Conservation (phyloP, 805 yeast species). For the Metschnikowia kunwiensis region DNA sequence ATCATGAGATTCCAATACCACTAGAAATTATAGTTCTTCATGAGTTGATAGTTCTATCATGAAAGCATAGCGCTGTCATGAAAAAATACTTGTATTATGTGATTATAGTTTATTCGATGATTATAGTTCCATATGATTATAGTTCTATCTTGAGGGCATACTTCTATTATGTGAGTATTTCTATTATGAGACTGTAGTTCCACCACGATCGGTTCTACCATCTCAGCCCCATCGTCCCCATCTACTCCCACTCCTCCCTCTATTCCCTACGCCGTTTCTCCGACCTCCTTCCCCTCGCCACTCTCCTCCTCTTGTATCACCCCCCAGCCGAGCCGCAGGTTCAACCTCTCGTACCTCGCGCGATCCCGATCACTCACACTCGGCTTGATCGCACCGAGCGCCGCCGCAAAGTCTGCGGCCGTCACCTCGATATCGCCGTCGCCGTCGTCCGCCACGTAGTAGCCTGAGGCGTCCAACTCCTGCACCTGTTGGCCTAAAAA, state of each 20-base stretch:
- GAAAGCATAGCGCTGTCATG: no score
- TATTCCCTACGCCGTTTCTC: background rate
- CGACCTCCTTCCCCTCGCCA: conserved; percentile 3
- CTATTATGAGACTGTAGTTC: no score
- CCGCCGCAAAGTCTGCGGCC: conserved; percentile 61
- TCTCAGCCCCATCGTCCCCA: background rate
- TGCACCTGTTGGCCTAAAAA: conserved; percentile 44
- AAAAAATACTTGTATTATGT: no score
- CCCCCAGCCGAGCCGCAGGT: conserved; percentile 74
- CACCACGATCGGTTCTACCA: no score
- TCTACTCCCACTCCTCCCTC: background rate
- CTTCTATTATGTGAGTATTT: no score
- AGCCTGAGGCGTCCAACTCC: conserved; percentile 39
- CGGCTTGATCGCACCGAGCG: conserved; percentile 76
- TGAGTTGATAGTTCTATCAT: no score
- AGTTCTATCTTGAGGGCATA: no score
- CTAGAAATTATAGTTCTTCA: no score
- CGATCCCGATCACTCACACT: conserved; percentile 88
- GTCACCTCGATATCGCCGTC: conserved; percentile 53
- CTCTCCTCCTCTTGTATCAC: conserved; percentile 33
- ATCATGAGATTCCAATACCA: no score
- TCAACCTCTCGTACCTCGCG: conserved; percentile 67
- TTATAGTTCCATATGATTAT: no score
- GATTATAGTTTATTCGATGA: no score
- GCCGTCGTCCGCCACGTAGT: conserved; percentile 28